phyloP scores from a whole-genome alignment of 1,139 yeast species.

The Cylindricascospora bacillispora region DNA sequence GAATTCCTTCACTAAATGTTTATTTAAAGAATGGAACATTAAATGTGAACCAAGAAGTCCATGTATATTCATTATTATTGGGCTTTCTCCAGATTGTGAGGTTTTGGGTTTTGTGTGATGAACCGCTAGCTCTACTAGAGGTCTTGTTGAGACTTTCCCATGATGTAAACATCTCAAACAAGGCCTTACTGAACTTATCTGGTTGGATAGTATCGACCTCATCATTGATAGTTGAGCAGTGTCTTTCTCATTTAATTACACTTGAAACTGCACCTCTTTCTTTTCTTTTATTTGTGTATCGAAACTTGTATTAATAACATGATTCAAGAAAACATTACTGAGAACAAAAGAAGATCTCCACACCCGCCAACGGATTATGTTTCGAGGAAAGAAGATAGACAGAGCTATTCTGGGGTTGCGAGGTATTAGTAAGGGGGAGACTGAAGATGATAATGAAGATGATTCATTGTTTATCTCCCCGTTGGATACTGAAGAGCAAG shows the following conservation, averaged over 20 bases:
- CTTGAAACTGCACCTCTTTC: neutral
- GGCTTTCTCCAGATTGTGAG: conserved; percentile 4
- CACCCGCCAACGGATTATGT: no score
- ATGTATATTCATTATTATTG: conserved; percentile 20
- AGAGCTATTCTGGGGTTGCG: neutral
- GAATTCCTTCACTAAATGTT: conserved; percentile 27
- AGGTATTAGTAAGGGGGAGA: conserved; percentile 4
- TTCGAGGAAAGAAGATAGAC: neutral
- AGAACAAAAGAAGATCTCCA: no score
- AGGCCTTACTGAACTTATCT: neutral
- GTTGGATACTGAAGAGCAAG: conserved; percentile 23
- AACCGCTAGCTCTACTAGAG: conserved; percentile 14
- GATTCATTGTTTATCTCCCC: conserved; percentile 11
- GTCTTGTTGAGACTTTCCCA: neutral
- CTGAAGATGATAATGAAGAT: conserved; percentile 2
- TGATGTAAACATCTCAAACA: neutral
- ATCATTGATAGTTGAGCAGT: no score
- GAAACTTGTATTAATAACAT: neutral
- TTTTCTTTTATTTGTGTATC: neutral
- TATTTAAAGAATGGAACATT: conserved; percentile 15
- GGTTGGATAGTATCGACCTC: no score
- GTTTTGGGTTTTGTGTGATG: conserved; percentile 10
- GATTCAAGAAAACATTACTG: no score
- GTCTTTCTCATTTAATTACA: no score
- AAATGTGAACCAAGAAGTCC: conserved; percentile 22